A percentile compares a stretch with the other conserved stretches of the same genome.
These are phyloP conservation scores for Annulohypoxylon moriforme DNA, from an alignment of 495 filamentous ascomycete genomes.

Conservation along the genomic window DNA sequence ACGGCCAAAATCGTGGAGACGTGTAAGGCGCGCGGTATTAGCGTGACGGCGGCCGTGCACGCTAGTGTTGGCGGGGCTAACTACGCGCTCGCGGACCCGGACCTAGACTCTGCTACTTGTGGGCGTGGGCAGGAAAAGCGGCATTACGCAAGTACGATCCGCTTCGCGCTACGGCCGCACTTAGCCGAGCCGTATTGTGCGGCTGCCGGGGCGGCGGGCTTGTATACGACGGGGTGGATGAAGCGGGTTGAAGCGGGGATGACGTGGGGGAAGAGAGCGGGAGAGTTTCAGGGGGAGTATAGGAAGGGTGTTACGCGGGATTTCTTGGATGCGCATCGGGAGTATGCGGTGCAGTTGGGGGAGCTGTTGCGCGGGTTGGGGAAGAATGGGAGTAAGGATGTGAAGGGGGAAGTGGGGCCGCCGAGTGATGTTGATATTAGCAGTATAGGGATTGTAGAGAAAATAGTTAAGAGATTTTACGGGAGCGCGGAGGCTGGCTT, in stretches of 20 bases:
- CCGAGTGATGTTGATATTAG: slow-evolving; percentile 52
- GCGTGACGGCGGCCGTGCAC: background rate
- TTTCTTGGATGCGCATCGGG: too few species aligned
- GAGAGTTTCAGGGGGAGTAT: background rate
- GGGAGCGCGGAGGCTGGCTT: slow-evolving; percentile 36
- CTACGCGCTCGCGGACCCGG: background rate
- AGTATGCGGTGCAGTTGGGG: background rate
- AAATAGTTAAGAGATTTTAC: slow-evolving; percentile 40
- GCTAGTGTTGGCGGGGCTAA: background rate
- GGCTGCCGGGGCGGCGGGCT: too few species aligned
- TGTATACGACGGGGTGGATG: background rate
- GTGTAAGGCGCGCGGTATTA: background rate
- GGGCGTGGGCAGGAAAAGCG: background rate
- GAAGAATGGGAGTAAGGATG: background rate
- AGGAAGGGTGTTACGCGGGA: too few species aligned
- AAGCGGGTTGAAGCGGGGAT: background rate
- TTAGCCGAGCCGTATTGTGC: background rate
- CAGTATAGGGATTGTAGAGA: slow-evolving; percentile 47
- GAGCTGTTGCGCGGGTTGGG: background rate
- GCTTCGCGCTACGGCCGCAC: background rate
- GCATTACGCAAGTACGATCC: background rate
- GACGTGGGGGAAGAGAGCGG: background rate
- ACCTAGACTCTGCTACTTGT: too few species aligned
- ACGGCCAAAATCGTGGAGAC: background rate
- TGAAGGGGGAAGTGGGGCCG: slow-evolving; percentile 2